Conservation (phyloP, 306 rosid species). For the Vicia villosa region DNA sequence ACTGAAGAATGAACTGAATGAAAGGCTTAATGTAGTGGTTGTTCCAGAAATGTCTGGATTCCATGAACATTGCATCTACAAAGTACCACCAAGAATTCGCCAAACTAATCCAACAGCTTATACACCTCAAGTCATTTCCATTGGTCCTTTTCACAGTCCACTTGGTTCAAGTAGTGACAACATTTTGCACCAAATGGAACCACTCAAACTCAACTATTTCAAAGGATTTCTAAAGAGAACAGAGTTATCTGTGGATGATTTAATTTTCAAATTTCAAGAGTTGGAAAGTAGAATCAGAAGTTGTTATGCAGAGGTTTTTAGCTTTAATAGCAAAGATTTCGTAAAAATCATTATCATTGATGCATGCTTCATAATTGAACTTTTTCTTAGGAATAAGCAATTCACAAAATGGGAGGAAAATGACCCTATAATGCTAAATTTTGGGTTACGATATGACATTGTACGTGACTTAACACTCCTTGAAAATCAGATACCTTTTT, state of each 20-base stretch:
- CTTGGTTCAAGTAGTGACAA: not conserved
- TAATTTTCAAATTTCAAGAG: no score
- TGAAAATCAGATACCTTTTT: slow-evolving; percentile 16
- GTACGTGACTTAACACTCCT: not conserved
- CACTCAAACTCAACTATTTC: not conserved
- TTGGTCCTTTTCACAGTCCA: slow-evolving; percentile 11
- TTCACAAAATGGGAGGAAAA: rapidly evolving
- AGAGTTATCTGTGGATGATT: no score
- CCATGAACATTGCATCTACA: not conserved
- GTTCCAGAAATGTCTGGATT: not conserved
- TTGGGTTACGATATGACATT: not conserved
- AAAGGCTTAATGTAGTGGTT: not conserved
- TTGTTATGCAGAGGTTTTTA: slow-evolving; percentile 11
- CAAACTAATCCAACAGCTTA: not conserved
- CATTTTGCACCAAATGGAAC: not conserved
- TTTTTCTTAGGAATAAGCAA: not conserved
- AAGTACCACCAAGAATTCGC: not conserved
- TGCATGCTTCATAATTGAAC: slow-evolving; percentile 32
- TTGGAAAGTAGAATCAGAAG: no score
- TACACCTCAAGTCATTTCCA: slow-evolving; percentile 10
- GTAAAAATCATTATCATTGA: slow-evolving; percentile 23
- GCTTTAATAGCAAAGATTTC: slow-evolving; percentile 7
- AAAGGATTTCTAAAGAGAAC: not conserved
- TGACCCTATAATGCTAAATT: not conserved
- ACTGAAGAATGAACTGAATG: no score